phyloP scores from a whole-genome alignment of 805 yeast species.

The Yamadazyma sp. region DNA sequence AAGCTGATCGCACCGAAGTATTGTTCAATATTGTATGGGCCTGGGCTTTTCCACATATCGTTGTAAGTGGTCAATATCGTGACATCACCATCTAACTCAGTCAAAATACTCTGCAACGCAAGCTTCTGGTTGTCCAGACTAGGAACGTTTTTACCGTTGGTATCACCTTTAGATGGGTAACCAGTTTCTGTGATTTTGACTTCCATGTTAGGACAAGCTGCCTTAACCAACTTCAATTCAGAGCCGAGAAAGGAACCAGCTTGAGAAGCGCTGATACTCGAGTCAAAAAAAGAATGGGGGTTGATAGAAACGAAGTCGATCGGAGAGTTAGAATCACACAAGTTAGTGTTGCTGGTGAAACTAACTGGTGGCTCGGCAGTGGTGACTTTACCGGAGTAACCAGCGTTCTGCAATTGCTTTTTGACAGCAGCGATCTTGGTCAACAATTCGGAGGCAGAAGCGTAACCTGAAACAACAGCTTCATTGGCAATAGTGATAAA shows the following conservation, averaged over 20 bases:
- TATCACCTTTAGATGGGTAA: slow-evolving; percentile 73
- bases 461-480: slow-evolving; percentile 66
- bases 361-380: slow-evolving; percentile 90
- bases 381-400: slow-evolving; percentile 73
- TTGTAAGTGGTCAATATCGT: slow-evolving; percentile 78
- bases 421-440: slow-evolving; percentile 66
- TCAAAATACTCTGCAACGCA: slow-evolving; percentile 66
- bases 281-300: slow-evolving; percentile 82
- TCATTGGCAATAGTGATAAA: slow-evolving; percentile 86
- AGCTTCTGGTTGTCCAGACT: slow-evolving; percentile 62
- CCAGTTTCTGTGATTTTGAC: slow-evolving; percentile 84
- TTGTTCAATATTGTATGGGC: slow-evolving; percentile 82
- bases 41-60: slow-evolving; percentile 87
- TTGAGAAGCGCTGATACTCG: slow-evolving; percentile 54
- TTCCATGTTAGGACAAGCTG: slow-evolving; percentile 53
- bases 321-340: slow-evolving; percentile 62
- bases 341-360: slow-evolving; percentile 58
- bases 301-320: slow-evolving; percentile 86
- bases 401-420: slow-evolving; percentile 57
- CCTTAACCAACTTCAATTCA: slow-evolving; percentile 56
- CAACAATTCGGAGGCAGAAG: slow-evolving; percentile 61
- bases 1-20: slow-evolving; percentile 67
- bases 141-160: slow-evolving; percentile 76
- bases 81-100: slow-evolving; percentile 55
- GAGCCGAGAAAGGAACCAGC: slow-evolving; percentile 71